Base-by-base conservation (phyloP, 2,329 filamentous ascomycete species). In the Polychaeton citri region DNA sequence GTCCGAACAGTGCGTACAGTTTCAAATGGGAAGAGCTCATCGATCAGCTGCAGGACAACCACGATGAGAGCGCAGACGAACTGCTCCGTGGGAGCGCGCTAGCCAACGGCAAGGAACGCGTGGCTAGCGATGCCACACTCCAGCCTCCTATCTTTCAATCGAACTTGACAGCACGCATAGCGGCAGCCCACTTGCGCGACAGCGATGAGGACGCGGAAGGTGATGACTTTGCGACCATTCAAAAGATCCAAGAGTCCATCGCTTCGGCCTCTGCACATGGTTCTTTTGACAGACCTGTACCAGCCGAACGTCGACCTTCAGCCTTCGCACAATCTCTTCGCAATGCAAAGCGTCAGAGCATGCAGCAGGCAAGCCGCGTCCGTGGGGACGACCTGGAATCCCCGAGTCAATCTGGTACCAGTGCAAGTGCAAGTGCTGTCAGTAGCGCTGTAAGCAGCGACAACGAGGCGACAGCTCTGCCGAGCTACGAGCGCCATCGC, bases 11-110 rank as follows among this genome's bases (percentile, higher is more conserved):
- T 19, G 59, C 57, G 5, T 49, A 66, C 6, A 65, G 61, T 34
- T 59, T 67, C 35, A 61, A 64, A 19, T 71, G 66, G 66, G 67
- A 71, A 43, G 68, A 70, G 38, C 54, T 71, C 9, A 65, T 69
- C 13, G 66, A 69, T 42, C 55, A 68, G 24, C 45, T 58, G 19
- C 49, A 55, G 19, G 45, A 42, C 21, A 43, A 45, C 6, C 38
- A 34, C 36, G 48, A 15, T 40, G 48, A 37, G 44, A 56, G 38
- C 51, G 53, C 19, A 30, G 44, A 45, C 16, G 44, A 40, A 18
- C 17, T 36, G 15, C 18, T 39, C 15, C 15, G 12, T 15, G 24
- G 12, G 15, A 28, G 15, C 5, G 12, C 12, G 5, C 15, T 28
- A 10, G 18, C 12, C 10, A 17, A 17, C 9, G 30, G 30, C 13